These are phyloP conservation scores for Cordyceps pruinosa DNA, from an alignment of 2,329 filamentous ascomycete species.

Conservation along the genomic window DNA sequence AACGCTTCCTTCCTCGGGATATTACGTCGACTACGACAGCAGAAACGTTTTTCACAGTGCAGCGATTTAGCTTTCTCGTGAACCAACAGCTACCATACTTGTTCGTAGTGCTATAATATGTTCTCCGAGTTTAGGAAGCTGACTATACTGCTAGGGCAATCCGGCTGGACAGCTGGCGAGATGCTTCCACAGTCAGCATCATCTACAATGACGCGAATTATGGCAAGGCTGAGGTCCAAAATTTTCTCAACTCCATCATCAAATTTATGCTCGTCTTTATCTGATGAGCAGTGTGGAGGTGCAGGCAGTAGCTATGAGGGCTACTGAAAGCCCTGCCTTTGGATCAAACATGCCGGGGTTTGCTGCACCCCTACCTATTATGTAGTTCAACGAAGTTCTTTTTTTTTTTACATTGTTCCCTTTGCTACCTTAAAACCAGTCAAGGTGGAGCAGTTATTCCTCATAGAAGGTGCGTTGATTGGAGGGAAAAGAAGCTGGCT, in stretches of 20 bases:
- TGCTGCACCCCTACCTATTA: no score
- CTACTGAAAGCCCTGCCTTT: no score
- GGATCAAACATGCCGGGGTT: no score
- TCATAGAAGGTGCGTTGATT: no score
- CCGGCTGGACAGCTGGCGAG: constrained; percentile 11
- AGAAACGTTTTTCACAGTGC: neutral
- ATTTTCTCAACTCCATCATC: neutral
- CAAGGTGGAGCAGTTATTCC: no score
- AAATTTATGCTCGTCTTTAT: neutral
- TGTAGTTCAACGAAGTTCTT: no score
- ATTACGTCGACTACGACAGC: neutral
- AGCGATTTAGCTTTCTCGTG: neutral
- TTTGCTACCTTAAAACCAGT: no score
- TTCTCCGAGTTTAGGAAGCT: neutral
- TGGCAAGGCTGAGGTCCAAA: neutral
- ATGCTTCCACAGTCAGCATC: constrained; percentile 6
- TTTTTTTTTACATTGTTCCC: no score
- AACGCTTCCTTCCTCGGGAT: neutral
- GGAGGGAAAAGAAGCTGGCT: no score
- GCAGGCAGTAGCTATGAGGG: no score
- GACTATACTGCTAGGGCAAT: constrained; percentile 4
- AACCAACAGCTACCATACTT: neutral
- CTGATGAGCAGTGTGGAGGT: no score
- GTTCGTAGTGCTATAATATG: neutral
- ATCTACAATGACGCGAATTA: constrained; percentile 11